phyloP scores from a whole-genome alignment of 2,329 filamentous ascomycete species.

The Colletotrichum caudatum region DNA sequence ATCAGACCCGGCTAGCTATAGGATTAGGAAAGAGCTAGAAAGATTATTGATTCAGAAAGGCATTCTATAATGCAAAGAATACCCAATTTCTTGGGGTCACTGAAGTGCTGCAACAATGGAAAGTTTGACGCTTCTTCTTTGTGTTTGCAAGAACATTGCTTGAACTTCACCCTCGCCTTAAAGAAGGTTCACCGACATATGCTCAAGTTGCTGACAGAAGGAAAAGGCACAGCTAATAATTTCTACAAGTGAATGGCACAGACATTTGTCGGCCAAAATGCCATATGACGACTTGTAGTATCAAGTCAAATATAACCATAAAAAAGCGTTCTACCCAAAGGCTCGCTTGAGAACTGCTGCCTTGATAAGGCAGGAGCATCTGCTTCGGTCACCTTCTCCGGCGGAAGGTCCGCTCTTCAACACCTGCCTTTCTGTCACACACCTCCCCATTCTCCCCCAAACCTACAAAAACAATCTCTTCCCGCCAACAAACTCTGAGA shows the following conservation, averaged over 20 bases:
- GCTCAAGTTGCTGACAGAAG: not conserved
- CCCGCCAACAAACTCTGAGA: not conserved
- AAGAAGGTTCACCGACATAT: not conserved
- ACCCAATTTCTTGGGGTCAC: not conserved
- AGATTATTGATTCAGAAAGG: not conserved
- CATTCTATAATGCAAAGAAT: not conserved
- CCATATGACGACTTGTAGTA: not conserved
- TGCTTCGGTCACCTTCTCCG: not conserved
- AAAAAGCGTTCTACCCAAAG: not conserved
- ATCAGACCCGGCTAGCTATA: not conserved
- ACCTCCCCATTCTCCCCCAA: not conserved
- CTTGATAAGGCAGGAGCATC: not conserved
- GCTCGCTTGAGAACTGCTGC: not conserved
- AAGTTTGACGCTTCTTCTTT: not conserved
- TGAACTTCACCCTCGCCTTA: not conserved
- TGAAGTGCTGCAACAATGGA: not conserved
- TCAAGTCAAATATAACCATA: not conserved
- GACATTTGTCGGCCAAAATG: not conserved
- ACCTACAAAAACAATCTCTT: not conserved
- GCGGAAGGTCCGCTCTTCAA: not conserved
- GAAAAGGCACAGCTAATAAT: not conserved
- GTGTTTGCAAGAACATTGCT: not conserved
- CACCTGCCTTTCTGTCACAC: too few relatives aligned
- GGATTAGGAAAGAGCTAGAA: not conserved
- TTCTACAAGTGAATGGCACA: not conserved